Evolutionary conservation across 2,329 filamentous ascomycete species (phyloP), one percentile per base, ranked within the genome.

Genomic region (Ceratocystis lukuohia): DNA sequence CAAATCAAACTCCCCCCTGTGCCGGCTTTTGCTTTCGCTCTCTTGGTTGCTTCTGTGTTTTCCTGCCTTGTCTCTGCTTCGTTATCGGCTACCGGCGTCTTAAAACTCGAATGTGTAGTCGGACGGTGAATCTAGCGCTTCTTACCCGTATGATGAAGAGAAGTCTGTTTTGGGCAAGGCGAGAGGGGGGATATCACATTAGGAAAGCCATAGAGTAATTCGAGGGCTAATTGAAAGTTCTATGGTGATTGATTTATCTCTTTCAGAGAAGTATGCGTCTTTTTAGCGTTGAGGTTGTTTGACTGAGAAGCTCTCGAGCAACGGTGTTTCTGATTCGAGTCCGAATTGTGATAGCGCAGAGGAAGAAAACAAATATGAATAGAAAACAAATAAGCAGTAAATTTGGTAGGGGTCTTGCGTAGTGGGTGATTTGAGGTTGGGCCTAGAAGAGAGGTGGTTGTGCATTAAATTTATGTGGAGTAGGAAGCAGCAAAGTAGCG

Each of bases 11-110:
- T 50, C 46, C 22, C 46, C 22, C 6, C 20, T 50, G 6, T 8
- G 12, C 17, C 17, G 20, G 69, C 48, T 63, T 72, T 72, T 73
- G 71, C 71, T 69, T 71, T 69, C 17, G 7, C 22, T 25, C 46
- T 50, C 46, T 50, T 22, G 46, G 20, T 12, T 50, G 46, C 46
- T 22, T 25, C 22, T 20, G 6, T 25, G 17, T 20, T 25, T 50
- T 20, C 10, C 22, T 50, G 12, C 17, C n/a, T 50, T 20, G 46
- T 50, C 12, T 50, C 46, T 50, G 46, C 46, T 50, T 25, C 8
- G 20, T 3, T 25, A 3, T 50, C 22, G 20, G 46, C 12, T 20
- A 3, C 22, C 20, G 46, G 6, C 7, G 46, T 10, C 46, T 22
- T 12, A 3, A 12, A 50, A 20, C 46, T 12, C 46, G 46, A 3